Evolutionary conservation across 2,329 filamentous ascomycete species (phyloP).

Genomic region (Fonsecaea pedrosoi): DNA sequence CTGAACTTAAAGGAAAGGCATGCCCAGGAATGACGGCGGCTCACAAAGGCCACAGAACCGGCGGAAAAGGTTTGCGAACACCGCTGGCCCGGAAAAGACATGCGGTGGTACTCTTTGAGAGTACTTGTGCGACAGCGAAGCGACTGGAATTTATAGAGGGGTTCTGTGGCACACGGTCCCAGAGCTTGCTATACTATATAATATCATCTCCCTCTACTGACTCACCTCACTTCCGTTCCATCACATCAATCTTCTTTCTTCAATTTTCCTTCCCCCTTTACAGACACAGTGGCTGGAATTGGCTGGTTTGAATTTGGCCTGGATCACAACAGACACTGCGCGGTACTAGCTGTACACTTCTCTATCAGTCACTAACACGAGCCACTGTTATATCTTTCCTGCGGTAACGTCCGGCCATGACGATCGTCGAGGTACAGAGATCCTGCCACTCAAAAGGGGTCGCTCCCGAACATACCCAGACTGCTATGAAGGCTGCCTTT

Average conservation of each 20-base stretch:
- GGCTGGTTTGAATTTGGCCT: neutral
- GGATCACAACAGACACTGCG: no score
- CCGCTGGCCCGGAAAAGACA: neutral
- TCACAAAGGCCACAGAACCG: neutral
- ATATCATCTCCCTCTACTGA: neutral
- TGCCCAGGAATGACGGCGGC: neutral
- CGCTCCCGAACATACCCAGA: no score
- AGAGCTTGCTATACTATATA: slow-evolving; percentile 4
- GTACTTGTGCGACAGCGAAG: neutral
- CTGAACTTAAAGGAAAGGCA: neutral
- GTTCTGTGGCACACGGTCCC: neutral
- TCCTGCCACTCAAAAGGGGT: neutral
- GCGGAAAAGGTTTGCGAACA: no score
- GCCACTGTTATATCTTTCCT: neutral
- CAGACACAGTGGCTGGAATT: neutral
- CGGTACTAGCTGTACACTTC: neutral
- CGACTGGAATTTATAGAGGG: neutral
- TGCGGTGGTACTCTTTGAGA: neutral
- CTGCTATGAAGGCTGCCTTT: neutral
- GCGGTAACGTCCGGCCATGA: neutral
- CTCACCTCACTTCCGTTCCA: neutral
- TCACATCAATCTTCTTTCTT: neutral
- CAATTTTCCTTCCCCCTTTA: neutral
- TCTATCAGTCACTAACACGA: neutral
- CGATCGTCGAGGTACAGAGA: neutral